Percentiles rank a stretch among this genome's conserved stretches.
Conservation (phyloP, 345 rosid genomes). For the Xanthoceras sorbifolium region DNA sequence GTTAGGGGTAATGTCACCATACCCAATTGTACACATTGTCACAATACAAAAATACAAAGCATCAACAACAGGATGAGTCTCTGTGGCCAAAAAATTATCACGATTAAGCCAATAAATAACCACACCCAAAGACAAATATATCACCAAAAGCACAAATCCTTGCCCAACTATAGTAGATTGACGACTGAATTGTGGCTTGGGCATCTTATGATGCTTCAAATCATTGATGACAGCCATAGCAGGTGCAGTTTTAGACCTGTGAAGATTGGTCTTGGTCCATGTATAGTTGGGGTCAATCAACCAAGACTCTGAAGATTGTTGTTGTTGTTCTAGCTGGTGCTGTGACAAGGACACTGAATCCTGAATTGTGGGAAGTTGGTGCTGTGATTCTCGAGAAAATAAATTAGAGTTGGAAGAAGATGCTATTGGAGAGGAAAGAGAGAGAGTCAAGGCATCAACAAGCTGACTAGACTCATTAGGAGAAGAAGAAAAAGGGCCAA, state of each 20-base stretch:
- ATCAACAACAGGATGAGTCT: slow-evolving; percentile 90
- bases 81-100: slow-evolving; percentile 42
- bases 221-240: slow-evolving; percentile 76
- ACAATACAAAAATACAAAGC: slow-evolving; percentile 89
- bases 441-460: slow-evolving; percentile 53
- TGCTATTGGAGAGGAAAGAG: slow-evolving; percentile 34
- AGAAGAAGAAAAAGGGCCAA: slow-evolving; percentile 55
- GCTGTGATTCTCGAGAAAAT: slow-evolving; percentile 19
- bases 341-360: slow-evolving; percentile 29
- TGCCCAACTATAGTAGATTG: slow-evolving; percentile 59
- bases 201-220: slow-evolving; percentile 24
- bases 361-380: slow-evolving; percentile 7
- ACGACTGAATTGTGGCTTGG: slow-evolving; percentile 52
- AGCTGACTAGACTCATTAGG: slow-evolving; percentile 41
- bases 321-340: background rate
- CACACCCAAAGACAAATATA: slow-evolving; percentile 73
- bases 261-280: slow-evolving; percentile 41
- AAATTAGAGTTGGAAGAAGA: slow-evolving; percentile 22
- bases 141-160: slow-evolving; percentile 50
- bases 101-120: slow-evolving; percentile 66
- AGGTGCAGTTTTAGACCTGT: slow-evolving; percentile 84
- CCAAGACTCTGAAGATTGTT: slow-evolving; percentile 29
- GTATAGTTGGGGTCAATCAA: slow-evolving; percentile 35
- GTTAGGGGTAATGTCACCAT: slow-evolving; percentile 84
- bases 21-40: slow-evolving; percentile 95